A percentile compares a stretch with the other conserved stretches of the same genome.
Evolutionary conservation across 2,329 filamentous ascomycete species (phyloP).

Genomic region (Fulvia fulva): DNA sequence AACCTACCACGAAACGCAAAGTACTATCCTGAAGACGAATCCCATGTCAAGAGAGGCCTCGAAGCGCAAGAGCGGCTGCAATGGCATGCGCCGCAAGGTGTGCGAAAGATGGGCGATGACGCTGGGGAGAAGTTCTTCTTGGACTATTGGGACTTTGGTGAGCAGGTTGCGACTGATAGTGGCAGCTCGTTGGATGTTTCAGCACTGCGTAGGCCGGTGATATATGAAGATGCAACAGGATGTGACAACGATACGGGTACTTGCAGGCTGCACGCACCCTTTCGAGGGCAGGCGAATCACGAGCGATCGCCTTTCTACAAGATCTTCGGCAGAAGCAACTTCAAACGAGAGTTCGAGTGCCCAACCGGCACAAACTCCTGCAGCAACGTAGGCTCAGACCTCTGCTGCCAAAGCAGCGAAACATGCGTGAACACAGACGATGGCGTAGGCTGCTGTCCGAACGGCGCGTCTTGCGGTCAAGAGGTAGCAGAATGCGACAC

Average conservation of each 20-base stretch:
- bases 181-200: not conserved
- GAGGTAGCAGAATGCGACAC: slow-evolving; percentile 57
- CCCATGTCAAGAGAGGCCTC: slow-evolving; percentile 39
- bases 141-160: slow-evolving; percentile 56
- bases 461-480: slow-evolving; percentile 60
- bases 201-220: slow-evolving; percentile 1
- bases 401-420: slow-evolving; percentile 66
- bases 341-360: slow-evolving; percentile 60
- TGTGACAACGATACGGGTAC: slow-evolving; percentile 6
- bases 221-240: slow-evolving; percentile 4
- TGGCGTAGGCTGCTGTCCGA: slow-evolving; percentile 70
- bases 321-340: slow-evolving; percentile 31
- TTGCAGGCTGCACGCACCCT: slow-evolving; percentile 40
- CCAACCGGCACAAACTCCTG: slow-evolving; percentile 65
- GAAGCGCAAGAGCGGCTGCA: slow-evolving; percentile 39
- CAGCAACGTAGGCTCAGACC: slow-evolving; percentile 61
- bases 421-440: slow-evolving; percentile 61
- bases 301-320: slow-evolving; percentile 11
- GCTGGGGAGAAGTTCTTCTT: slow-evolving; percentile 70
- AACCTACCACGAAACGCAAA: slow-evolving; percentile 44
- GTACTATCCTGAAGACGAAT: slow-evolving; percentile 48
- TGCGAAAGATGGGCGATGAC: slow-evolving; percentile 69
- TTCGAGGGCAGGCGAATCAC: slow-evolving; percentile 47
- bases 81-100: slow-evolving; percentile 52
- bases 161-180: slow-evolving; percentile 5